These are phyloP conservation scores for Rosa persica DNA, from an alignment of 306 rosid species.

Conservation along the genomic window DNA sequence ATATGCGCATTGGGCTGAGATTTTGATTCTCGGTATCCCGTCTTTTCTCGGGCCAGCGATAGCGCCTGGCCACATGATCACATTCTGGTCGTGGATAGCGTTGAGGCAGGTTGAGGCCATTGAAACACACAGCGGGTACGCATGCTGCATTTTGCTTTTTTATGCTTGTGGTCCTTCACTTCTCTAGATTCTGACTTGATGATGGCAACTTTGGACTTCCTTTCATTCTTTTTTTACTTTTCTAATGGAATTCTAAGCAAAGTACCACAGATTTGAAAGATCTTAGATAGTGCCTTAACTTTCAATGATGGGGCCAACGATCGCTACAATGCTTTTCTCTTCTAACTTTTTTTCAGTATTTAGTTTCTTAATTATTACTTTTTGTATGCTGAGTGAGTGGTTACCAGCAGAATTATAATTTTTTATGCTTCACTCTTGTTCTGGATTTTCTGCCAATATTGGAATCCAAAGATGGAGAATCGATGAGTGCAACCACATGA, in stretches of 20 bases:
- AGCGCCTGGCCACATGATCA: conserved; percentile 76
- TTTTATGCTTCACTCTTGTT: background rate
- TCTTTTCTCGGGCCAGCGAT: conserved; percentile 80
- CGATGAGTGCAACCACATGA: background rate
- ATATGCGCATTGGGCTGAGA: conserved; percentile 89
- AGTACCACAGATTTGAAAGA: conserved; percentile 50
- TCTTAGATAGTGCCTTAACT: conserved; percentile 42
- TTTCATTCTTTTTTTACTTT: conserved; percentile 21
- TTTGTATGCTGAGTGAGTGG: conserved; percentile 2
- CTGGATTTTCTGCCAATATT: background rate
- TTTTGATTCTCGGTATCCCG: conserved; percentile 70
- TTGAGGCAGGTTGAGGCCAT: conserved; percentile 81
- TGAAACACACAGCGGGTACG: conserved; percentile 84
- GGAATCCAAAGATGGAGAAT: background rate
- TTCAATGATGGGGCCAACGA: conserved; percentile 36
- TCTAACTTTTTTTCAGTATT: conserved; percentile 5
- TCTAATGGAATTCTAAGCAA: conserved; percentile 27
- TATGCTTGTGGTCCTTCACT: conserved; percentile 1
- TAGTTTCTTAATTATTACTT: conserved; percentile 4
- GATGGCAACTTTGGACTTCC: conserved; percentile 35
- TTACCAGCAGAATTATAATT: background rate
- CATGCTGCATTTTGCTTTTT: conserved; percentile 14
- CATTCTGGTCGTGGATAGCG: conserved; percentile 85
- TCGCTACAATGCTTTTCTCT: conserved; percentile 24
- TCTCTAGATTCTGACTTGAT: conserved; percentile 30